Percentiles rank a stretch among this genome's conserved stretches.
These are phyloP conservation scores for Diaporthe sp. DNA, from an alignment of 2,329 filamentous ascomycete species.

Conservation along the genomic window DNA sequence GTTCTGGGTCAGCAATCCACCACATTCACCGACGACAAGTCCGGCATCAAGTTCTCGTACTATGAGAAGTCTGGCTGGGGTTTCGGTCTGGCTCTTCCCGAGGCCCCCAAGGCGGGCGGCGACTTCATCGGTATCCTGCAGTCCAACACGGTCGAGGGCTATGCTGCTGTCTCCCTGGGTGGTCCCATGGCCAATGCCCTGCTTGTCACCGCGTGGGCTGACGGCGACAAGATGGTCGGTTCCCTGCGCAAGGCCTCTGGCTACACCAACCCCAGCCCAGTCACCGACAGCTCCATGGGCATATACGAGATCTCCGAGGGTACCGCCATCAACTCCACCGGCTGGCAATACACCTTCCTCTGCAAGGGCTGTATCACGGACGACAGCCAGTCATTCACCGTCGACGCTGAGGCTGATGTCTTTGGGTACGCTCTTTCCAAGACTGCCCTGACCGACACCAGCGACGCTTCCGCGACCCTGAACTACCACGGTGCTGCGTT, in stretches of 20 bases:
- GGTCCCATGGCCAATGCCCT: slow-evolving; percentile 55
- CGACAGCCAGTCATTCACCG: slow-evolving; percentile 42
- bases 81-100: slow-evolving; percentile 62
- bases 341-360: slow-evolving; percentile 60
- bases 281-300: slow-evolving; percentile 47
- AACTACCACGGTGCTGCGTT: slow-evolving; percentile 51
- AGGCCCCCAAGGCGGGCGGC: slow-evolving; percentile 50
- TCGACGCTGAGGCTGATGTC: slow-evolving; percentile 39
- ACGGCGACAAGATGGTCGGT: slow-evolving; percentile 48
- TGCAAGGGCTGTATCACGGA: slow-evolving; percentile 52
- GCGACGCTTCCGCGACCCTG: slow-evolving; percentile 26
- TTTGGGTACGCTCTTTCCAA: slow-evolving; percentile 54
- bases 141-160: slow-evolving; percentile 55
- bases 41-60: slow-evolving; percentile 35
- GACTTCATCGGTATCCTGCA: slow-evolving; percentile 67
- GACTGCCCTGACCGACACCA: slow-evolving; percentile 47
- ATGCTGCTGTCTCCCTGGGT: slow-evolving; percentile 57
- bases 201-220: slow-evolving; percentile 57
- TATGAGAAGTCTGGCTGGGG: slow-evolving; percentile 33
- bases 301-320: slow-evolving; percentile 54
- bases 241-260: slow-evolving; percentile 41
- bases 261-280: slow-evolving; percentile 53
- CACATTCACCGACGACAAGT: slow-evolving; percentile 31
- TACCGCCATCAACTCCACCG: slow-evolving; percentile 58
- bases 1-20: slow-evolving; percentile 28